phyloP scores from a whole-genome alignment of 1,139 yeast species.

The Saccharomyces hybrid region DNA sequence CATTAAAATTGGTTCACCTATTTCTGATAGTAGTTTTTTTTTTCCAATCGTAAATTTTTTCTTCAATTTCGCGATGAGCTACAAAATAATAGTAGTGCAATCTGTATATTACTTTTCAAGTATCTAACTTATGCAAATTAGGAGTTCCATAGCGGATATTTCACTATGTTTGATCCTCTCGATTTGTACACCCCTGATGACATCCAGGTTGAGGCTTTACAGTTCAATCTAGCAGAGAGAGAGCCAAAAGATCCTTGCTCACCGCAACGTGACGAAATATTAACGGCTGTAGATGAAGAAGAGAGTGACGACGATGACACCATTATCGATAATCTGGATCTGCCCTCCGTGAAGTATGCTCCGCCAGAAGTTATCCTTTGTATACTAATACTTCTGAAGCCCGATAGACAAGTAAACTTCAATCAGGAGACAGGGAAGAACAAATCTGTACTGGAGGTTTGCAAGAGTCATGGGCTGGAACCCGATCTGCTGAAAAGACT shows the following conservation, averaged over 20 bases:
- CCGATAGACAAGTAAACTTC: conserved; percentile 51
- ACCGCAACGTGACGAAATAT: conserved; percentile 1
- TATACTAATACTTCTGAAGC: conserved; percentile 45
- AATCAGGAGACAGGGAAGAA: conserved; percentile 5
- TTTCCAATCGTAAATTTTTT: not conserved
- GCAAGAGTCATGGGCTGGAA: not conserved
- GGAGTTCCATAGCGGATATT: not conserved
- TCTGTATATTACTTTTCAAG: not conserved
- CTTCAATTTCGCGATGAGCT: conserved; percentile 1
- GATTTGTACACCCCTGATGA: conserved; percentile 28
- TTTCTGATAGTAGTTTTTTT: not conserved
- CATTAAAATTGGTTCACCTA: not conserved
- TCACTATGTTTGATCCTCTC: conserved; percentile 31
- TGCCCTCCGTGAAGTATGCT: conserved; percentile 52
- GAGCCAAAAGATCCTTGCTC: not conserved
- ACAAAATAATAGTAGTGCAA: not conserved
- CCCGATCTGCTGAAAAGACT: conserved; percentile 16
- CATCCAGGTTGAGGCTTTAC: not conserved
- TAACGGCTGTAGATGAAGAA: conserved; percentile 5
- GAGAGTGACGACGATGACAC: conserved; percentile 23
- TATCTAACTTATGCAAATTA: not conserved
- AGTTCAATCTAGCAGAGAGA: not conserved
- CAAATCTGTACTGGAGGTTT: conserved; percentile 3
- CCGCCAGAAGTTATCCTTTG: conserved; percentile 40
- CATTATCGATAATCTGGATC: conserved; percentile 54